Evolutionary conservation across 352 stramenopile species (phyloP).

Genomic region (Phytophthora citricola): DNA sequence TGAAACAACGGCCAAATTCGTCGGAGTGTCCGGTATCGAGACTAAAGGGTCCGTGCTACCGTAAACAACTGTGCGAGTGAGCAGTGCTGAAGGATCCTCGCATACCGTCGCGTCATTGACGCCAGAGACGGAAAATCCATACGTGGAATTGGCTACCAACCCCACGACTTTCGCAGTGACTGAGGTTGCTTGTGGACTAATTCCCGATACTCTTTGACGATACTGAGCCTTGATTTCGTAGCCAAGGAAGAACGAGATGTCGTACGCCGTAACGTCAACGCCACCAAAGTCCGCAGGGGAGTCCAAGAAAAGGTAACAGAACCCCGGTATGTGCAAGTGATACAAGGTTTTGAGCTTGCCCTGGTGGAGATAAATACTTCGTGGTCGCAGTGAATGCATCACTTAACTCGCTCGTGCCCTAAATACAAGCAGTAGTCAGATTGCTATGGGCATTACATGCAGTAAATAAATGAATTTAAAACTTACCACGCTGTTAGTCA

Average conservation of each 20-base stretch:
- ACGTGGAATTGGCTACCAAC: conserved; percentile 55
- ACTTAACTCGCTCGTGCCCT: conserved; percentile 62
- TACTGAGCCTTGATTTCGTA: conserved; percentile 42
- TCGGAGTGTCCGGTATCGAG: conserved; percentile 44
- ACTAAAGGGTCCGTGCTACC: conserved; percentile 34
- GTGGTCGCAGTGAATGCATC: conserved; percentile 40
- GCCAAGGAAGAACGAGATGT: conserved; percentile 51
- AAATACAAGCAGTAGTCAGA: neutral
- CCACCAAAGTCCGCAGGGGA: conserved; percentile 65
- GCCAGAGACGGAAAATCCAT: conserved; percentile 57
- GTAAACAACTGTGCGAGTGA: conserved; percentile 44
- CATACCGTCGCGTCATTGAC: conserved; percentile 68
- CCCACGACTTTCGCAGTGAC: conserved; percentile 47
- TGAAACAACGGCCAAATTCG: conserved; percentile 29
- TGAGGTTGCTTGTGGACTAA: conserved; percentile 25
- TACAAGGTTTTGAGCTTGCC: conserved; percentile 39
- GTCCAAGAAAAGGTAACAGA: conserved; percentile 51
- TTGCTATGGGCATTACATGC: neutral
- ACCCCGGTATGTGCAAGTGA: conserved; percentile 44
- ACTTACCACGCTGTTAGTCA: conserved; percentile 47
- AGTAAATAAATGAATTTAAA: neutral
- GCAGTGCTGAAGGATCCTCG: conserved; percentile 29
- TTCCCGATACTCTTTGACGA: conserved; percentile 35
- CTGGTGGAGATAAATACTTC: conserved; percentile 50
- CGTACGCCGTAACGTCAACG: conserved; percentile 52